These are phyloP conservation scores for Magnolia officinalis DNA, from an alignment of 164 flowering plant genomes.

Conservation along the genomic window DNA sequence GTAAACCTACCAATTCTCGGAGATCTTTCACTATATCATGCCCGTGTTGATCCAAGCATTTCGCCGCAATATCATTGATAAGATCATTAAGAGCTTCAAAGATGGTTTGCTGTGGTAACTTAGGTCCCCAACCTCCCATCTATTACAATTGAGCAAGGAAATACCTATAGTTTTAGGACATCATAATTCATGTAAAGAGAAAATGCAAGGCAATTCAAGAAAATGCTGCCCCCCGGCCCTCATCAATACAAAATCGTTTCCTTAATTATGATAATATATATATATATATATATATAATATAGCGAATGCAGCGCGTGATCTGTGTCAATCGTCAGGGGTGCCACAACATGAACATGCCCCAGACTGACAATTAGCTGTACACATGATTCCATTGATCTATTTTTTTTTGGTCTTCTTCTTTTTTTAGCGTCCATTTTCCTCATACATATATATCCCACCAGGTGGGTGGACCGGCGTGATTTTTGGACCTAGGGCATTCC, in stretches of 20 bases:
- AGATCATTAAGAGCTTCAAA: constrained; percentile 3
- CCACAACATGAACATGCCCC: not conserved
- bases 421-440: too few species aligned
- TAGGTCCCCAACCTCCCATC: constrained; percentile 9
- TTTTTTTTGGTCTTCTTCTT: too few species aligned
- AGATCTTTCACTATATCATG: not conserved
- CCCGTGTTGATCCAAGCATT: not conserved
- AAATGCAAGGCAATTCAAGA: too few species aligned
- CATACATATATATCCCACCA: too few species aligned
- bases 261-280: too few species aligned
- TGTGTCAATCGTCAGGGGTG: too few species aligned
- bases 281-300: not conserved
- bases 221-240: too few species aligned
- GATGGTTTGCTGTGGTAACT: not conserved
- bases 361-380: too few species aligned
- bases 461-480: too few species aligned
- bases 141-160: not conserved
- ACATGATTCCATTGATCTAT: too few species aligned
- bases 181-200: not conserved
- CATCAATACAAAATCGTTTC: not conserved
- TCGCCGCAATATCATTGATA: not conserved
- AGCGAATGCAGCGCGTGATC: not conserved
- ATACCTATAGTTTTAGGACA: not conserved
- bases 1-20: not conserved
- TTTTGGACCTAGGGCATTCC: too few species aligned